Conservation (phyloP, 2,329 filamentous ascomycete genomes). For the Penicillium sp. region DNA sequence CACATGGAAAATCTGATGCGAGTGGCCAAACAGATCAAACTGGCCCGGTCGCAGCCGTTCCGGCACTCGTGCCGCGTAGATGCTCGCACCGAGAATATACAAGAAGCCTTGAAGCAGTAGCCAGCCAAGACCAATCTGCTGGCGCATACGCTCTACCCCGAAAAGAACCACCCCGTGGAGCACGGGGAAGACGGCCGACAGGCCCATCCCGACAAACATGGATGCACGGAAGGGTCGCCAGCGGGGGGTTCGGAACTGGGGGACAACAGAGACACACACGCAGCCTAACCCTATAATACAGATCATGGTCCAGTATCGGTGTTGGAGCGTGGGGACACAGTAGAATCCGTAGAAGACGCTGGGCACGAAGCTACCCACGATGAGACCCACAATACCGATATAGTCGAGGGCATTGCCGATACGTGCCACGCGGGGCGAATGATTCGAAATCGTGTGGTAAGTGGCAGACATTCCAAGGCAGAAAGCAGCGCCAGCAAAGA, state of each 20-base stretch:
- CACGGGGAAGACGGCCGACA: constrained; percentile 83
- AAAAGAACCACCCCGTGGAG: constrained; percentile 74
- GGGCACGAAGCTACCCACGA: constrained; percentile 89
- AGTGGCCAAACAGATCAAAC: constrained; percentile 91
- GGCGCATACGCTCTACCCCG: constrained; percentile 69
- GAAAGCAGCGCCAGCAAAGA: constrained; percentile 74
- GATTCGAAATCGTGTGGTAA: constrained; percentile 85
- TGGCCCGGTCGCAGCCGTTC: constrained; percentile 77
- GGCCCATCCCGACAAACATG: constrained; percentile 88
- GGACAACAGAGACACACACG: constrained; percentile 75
- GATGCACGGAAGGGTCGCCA: constrained; percentile 84
- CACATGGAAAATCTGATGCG: constrained; percentile 95
- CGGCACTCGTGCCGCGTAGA: constrained; percentile 86
- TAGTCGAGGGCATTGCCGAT: constrained; percentile 96
- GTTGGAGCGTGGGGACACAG: constrained; percentile 69
- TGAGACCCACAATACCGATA: constrained; percentile 87
- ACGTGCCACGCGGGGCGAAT: constrained; percentile 76
- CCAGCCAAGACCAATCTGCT: constrained; percentile 81
- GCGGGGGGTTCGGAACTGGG: constrained; percentile 79
- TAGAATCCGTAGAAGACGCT: constrained; percentile 87
- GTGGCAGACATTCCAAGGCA: constrained; percentile 83
- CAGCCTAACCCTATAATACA: constrained; percentile 77
- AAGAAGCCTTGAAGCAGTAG: constrained; percentile 78
- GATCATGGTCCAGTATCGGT: constrained; percentile 79
- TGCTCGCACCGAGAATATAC: constrained; percentile 82